Percentiles rank a stretch among this genome's conserved stretches.
Evolutionary conservation across 257 asterid genomes (phyloP).

Genomic region (Capsicum chinense): DNA sequence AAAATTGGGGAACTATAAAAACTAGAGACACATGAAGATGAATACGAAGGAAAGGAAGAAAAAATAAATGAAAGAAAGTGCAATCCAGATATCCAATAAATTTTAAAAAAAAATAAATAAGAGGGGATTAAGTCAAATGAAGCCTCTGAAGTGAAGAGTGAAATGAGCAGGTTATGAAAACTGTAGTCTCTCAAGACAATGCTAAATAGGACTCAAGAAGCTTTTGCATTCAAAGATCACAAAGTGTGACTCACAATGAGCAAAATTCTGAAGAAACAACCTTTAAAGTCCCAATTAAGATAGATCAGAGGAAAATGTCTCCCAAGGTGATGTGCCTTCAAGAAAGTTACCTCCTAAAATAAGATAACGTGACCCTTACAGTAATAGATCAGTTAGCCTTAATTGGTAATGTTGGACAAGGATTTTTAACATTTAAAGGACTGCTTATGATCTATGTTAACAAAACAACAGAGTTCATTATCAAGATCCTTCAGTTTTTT

Average conservation of each 20-base stretch:
- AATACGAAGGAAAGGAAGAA: no score
- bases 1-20: no score
- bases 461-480: no score
- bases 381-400: not conserved
- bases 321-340: not conserved
- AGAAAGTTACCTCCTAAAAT: not conserved
- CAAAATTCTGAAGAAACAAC: not conserved
- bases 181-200: not conserved
- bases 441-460: not conserved
- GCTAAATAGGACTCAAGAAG: conserved; percentile 1
- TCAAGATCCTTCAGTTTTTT: no score
- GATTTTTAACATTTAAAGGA: conserved; percentile 7
- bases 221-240: conserved; percentile 14
- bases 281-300: not conserved
- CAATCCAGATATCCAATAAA: not conserved
- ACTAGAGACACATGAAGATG: no score
- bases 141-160: conserved; percentile 20
- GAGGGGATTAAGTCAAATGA: not conserved
- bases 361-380: not conserved
- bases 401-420: not conserved
- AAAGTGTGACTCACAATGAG: not conserved
- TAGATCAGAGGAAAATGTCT: not conserved
- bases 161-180: not conserved
- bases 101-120: not conserved
- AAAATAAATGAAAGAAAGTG: not conserved